A percentile compares a stretch with the other conserved stretches of the same genome.
Conservation (phyloP, 768 basidiomycete species). For the Gloeostereum incarnatum region DNA sequence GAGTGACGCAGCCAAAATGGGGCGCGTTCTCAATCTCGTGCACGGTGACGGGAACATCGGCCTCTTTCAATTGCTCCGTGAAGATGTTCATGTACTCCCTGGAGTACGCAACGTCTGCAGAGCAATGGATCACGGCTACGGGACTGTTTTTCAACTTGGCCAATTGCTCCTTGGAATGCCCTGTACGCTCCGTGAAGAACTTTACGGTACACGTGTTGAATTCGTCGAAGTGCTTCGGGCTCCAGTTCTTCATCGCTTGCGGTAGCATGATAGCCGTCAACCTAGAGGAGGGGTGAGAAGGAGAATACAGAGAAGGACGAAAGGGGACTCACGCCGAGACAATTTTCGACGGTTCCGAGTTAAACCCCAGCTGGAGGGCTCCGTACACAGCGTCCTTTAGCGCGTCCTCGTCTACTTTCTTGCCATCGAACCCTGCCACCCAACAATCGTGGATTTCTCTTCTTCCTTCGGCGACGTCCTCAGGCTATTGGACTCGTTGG, state of each 20-base stretch:
- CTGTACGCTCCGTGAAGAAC: conserved; percentile 19
- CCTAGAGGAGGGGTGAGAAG: too few relatives aligned
- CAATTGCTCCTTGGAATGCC: conserved; percentile 13
- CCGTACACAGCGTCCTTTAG: conserved; percentile 19
- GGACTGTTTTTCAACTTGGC: conserved; percentile 19
- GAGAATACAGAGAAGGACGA: conserved; percentile 16
- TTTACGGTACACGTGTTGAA: too few relatives aligned
- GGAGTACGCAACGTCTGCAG: conserved; percentile 25
- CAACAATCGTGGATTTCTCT: conserved; percentile 24
- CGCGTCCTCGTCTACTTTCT: conserved; percentile 14
- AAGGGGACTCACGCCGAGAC: conserved; percentile 14
- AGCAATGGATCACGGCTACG: conserved; percentile 22
- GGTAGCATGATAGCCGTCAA: too few relatives aligned
- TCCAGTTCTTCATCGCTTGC: too few relatives aligned
- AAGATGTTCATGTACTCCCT: conserved; percentile 17
- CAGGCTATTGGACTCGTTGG: conserved; percentile 15
- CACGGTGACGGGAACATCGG: conserved; percentile 18
- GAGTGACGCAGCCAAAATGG: conserved; percentile 26
- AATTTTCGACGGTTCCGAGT: conserved; percentile 12
- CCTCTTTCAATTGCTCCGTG: conserved; percentile 13
- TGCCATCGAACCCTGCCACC: conserved; percentile 14
- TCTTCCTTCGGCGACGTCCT: conserved; percentile 21
- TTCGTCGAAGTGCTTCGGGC: too few relatives aligned
- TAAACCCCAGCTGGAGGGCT: conserved; percentile 22
- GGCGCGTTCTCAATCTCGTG: conserved; percentile 18